Base-by-base conservation (phyloP, 306 rosid genomes). In the Prinsepia uniflora region DNA sequence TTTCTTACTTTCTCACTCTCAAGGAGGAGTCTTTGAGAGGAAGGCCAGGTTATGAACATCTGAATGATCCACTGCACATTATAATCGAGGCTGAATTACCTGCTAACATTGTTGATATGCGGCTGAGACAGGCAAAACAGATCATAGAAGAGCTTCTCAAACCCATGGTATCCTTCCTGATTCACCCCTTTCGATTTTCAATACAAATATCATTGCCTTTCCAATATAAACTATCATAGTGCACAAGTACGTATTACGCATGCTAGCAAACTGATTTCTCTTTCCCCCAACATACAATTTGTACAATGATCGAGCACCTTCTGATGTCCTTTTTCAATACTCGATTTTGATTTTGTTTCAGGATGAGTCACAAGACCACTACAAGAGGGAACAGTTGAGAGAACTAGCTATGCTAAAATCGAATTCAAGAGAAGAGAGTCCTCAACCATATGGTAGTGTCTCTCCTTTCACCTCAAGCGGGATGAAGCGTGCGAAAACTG, bases 61-160 rank as follows among this genome's bases (percentile, higher is more conserved):
- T 93, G 79, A 93, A 86, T 75, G 98, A 90, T 58, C 97, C 96
- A 1, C 88, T 93, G 72, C 97, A 93, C 80, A 89, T 93, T 74
- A 82, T 93, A 64, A 84, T 93, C 63, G 97, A 93, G 77, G 97
- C 97, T 77, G 98, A 93, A 81, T 78, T 93, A 68, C 97, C 98
- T 19, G 90, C 90, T 46, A 88, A 85, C 71, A 69, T 87, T 48
- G 75, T 87, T 73, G 98, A 88, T 55, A 47, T 80, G 45, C 92
- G 86, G 83, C 78, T 93, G 86, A 81, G 86, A 82, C 98, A 90
- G 71, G 98, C 97, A 17, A 92, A 84, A 20, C 96, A 93, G 78
- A 90, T 90, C 80, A 83, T 93, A 39, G 88, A 93, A 82, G 98
- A 90, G 76, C 87, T 93, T 54, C 96, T 93, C 52, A 93, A 90